Conservation (phyloP, 129 eudicot genomes). For the Saussurea involucrata region DNA sequence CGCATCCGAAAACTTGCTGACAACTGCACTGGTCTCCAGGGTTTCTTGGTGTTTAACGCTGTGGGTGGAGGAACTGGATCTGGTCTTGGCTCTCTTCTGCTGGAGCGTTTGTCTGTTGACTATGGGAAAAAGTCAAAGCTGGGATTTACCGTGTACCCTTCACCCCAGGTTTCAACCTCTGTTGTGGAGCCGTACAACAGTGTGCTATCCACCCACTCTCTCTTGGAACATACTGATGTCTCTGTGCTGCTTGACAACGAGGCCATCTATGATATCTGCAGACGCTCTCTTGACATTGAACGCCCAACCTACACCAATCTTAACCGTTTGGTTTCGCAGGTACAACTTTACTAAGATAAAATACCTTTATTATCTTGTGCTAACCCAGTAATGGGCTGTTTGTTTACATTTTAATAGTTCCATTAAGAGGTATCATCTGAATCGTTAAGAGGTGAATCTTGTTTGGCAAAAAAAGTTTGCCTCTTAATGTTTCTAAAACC, state of each 20-base stretch:
- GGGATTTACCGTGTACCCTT: constrained; percentile 55
- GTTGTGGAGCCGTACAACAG: constrained; percentile 49
- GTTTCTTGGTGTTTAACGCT: constrained; percentile 54
- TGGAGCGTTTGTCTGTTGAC: constrained; percentile 45
- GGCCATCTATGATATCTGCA: constrained; percentile 37
- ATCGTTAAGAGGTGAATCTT: too few species aligned
- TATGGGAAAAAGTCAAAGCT: constrained; percentile 44
- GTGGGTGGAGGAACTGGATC: constrained; percentile 49
- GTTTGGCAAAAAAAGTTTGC: too few species aligned
- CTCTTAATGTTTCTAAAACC: too few species aligned
- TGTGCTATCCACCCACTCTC: constrained; percentile 40
- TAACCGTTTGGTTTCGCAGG: constrained; percentile 41
- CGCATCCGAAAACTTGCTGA: constrained; percentile 53
- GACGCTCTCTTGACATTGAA: constrained; percentile 33
- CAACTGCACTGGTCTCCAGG: constrained; percentile 60
- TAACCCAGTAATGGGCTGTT: too few species aligned
- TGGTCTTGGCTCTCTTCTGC: constrained; percentile 41
- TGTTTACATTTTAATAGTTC: too few species aligned
- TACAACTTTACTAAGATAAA: background rate
- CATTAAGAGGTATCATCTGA: too few species aligned
- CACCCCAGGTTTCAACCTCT: constrained; percentile 59
- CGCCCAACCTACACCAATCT: constrained; percentile 42
- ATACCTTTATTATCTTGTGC: background rate
- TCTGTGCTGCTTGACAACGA: constrained; percentile 31
- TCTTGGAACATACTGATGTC: constrained; percentile 37